Base-by-base conservation (phyloP, 2,329 filamentous ascomycete species). In the Incumbomyces lentus region DNA sequence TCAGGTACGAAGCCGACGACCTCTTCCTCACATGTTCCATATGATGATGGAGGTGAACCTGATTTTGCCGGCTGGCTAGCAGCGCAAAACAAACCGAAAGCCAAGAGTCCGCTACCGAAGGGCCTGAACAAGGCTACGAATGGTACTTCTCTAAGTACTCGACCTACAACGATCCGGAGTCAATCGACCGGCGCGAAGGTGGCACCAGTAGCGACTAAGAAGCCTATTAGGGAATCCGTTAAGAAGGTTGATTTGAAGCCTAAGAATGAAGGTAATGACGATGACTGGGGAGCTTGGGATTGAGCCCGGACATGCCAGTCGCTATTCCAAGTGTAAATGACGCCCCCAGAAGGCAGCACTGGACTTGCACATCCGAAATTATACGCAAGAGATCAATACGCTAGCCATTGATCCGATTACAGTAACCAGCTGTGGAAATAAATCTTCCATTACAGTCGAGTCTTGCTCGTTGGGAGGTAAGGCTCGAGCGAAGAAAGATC, bases 61-160 rank as follows among this genome's bases (percentile, higher is more conserved):
- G 92, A 96, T 63, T 96, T 98, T 64, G 90, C 88, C 4, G 89
- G 88, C 4, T 96, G 92, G 89, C 66, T 96, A 17, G 88, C 86
- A 11, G 88, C 89, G 11, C 87, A 95, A 62, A 79, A 84, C 5
- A 75, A 82, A 52, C 78, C 84, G 52, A 95, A 93, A 68, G 57
- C 65, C 1, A 75, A 74, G 56, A 92, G 85, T 54, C 69, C 82
- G 2, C 62, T 96, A 46, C 89, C 90, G 0, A 98, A 94, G 66
- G 90, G 90, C 0, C 63, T 96, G 19, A 68, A 72, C 1, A 95
- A 93, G 65, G 59, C 76, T 2, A 50, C 65, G 1, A 54, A 62
- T 12, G 56, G 62, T 7, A 56, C 61, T 8, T 67, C 66, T 49
- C 59, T 64, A 16, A 49, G 52, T 31, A 53, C 42, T 22, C 52